Base-by-base conservation (phyloP, 2,329 filamentous ascomycete genomes). In the Aspergillus novofumigatus region DNA sequence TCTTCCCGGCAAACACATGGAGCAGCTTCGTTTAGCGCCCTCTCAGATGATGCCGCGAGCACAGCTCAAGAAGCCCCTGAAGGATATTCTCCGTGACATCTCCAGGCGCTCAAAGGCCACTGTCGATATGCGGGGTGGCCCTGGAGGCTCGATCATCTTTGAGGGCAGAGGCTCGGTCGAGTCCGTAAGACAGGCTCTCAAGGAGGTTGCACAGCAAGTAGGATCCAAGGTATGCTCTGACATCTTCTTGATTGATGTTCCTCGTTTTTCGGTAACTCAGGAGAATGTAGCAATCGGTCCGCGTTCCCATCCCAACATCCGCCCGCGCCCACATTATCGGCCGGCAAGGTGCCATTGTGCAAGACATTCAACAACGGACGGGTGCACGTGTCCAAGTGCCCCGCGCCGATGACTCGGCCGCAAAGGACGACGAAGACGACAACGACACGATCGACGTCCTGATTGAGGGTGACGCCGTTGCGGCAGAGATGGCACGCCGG, bases 281-380 rank as follows among this genome's bases (percentile, higher is more conserved):
- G 57, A 53, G 28, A 14, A 17, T 52, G 21, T 62, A 87, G 83
- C 83, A 86, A 80, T 82, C 83, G 53, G 81, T 90, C 69, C 88
- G 86, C 62, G 85, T 97, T 51, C 82, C 90, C 2, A 88, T 99
- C 62, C 94, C 93, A 53, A 84, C 88, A 51, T 93, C 91, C 42
- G 86, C 91, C 23, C 87, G 92, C 60, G 86, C 92, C 53, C 89
- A 93, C 75, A 92, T 99, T 75, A 97, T 99, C 72, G 95, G 94
- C 66, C 92, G 91, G 70, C 87, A 89, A 70, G 95, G 95, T 57
- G 85, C 91, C 26, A 93, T 89, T 60, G 95, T 99, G 72, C 93
- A 95, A 77, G 84, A 88, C 49, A 86, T 99, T 53, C 90, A 93
- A 76, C 90, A 93, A 74, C 88, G 89, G 74, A 94, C 92, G 3